Conservation (phyloP, 306 rosid genomes). For the Sindora glabra region DNA sequence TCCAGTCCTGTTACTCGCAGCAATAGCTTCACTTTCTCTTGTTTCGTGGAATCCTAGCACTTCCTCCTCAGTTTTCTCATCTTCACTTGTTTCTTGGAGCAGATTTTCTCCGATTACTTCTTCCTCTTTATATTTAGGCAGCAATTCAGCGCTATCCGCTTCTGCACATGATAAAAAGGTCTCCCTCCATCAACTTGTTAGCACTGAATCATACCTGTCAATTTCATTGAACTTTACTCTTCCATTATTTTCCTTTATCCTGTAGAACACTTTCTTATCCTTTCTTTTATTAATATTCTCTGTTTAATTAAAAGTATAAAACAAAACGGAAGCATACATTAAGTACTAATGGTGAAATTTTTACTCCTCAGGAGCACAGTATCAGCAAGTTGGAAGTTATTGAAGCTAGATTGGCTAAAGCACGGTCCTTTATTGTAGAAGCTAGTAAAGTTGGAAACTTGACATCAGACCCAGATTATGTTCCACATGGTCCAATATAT, state of each 20-base stretch:
- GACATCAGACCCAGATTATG: constrained; percentile 41
- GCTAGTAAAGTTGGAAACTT: constrained; percentile 22
- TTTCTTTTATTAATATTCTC: neutral
- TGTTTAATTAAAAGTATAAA: constrained; percentile 20
- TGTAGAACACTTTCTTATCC: neutral
- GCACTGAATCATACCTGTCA: neutral
- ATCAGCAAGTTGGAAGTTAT: constrained; percentile 18
- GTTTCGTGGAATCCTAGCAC: constrained; percentile 11
- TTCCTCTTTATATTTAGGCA: neutral
- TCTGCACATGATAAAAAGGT: too few relatives aligned
- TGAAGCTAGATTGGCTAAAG: constrained; percentile 35
- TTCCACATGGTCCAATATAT: constrained; percentile 48
- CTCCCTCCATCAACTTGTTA: neutral
- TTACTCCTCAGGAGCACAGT: constrained; percentile 6
- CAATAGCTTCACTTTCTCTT: constrained; percentile 3
- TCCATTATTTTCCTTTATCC: neutral
- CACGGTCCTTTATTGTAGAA: constrained; percentile 40
- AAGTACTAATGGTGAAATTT: neutral
- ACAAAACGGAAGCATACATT: constrained; percentile 11
- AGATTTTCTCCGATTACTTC: neutral
- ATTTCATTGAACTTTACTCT: neutral
- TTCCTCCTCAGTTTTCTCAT: neutral
- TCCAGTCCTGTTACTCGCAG: neutral
- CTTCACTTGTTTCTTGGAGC: constrained; percentile 5
- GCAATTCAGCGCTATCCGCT: neutral